These are phyloP conservation scores for Gnaphalium uliginosum DNA, from an alignment of 129 eudicot genomes.

Conservation along the genomic window DNA sequence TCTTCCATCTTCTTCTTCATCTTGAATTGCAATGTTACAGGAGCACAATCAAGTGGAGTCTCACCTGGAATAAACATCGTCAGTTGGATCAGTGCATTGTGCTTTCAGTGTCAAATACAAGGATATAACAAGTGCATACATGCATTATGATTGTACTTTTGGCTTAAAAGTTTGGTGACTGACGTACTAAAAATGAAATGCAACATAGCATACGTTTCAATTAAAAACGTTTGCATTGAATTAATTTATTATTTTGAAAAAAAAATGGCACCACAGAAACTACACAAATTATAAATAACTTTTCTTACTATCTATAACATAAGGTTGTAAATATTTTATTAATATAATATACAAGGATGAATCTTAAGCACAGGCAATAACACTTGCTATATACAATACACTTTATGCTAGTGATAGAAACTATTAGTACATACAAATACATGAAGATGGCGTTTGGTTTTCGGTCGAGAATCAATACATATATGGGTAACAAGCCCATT, in stretches of 20 bases:
- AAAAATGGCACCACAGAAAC: neutral
- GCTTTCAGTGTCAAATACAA: neutral
- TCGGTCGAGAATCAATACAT: neutral
- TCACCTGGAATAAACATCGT: constrained; percentile 61
- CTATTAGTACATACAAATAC: constrained; percentile 1
- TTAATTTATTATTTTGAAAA: neutral
- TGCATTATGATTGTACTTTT: neutral
- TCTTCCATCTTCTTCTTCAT: constrained; percentile 86
- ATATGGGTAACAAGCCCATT: neutral
- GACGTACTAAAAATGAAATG: neutral
- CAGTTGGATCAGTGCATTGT: constrained; percentile 6
- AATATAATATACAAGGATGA: neutral
- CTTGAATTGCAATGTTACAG: constrained; percentile 83
- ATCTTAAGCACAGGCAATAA: neutral
- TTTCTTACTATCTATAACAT: neutral
- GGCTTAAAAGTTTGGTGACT: neutral
- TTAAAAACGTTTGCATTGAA: too few species aligned
- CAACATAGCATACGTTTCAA: neutral
- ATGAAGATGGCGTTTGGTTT: neutral
- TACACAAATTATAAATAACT: neutral
- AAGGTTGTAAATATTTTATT: too few species aligned
- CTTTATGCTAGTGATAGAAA: neutral
- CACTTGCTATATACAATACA: neutral
- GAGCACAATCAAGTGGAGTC: constrained; percentile 97
- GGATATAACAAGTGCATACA: neutral